These are phyloP conservation scores for Fraxinus americana DNA, from an alignment of 257 asterid genomes.

Conservation along the genomic window DNA sequence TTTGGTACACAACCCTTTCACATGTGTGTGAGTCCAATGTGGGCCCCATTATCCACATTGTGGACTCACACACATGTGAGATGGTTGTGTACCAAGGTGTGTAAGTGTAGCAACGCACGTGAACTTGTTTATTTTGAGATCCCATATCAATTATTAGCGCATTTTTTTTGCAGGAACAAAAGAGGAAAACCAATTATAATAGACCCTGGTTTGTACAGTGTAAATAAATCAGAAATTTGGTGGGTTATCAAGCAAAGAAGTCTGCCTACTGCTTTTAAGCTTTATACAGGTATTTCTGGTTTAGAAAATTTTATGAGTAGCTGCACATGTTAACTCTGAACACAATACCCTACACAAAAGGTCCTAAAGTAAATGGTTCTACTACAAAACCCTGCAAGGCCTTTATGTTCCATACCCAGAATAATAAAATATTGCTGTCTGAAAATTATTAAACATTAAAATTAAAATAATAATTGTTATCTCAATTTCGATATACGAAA, in stretches of 20 bases:
- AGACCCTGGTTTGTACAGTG: conserved; percentile 81
- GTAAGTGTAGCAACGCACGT: not conserved
- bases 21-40: too few species aligned
- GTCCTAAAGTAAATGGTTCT: not conserved
- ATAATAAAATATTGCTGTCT: too few species aligned
- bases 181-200: conserved; percentile 86
- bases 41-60: too few species aligned
- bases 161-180: conserved; percentile 52
- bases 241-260: conserved; percentile 89
- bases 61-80: too few species aligned
- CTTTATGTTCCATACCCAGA: not conserved
- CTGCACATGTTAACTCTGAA: conserved; percentile 47
- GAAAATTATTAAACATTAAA: too few species aligned
- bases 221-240: conserved; percentile 86
- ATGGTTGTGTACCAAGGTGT: too few species aligned
- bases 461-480: too few species aligned
- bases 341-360: conserved; percentile 5
- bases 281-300: conserved; percentile 73
- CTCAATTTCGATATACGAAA: too few species aligned
- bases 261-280: conserved; percentile 87
- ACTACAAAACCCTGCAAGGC: not conserved
- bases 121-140: too few species aligned
- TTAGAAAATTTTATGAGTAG: conserved; percentile 22
- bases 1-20: too few species aligned
- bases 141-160: too few species aligned